These are phyloP conservation scores for Triangularia setosa DNA, from an alignment of 2,329 filamentous ascomycete species.

Conservation along the genomic window DNA sequence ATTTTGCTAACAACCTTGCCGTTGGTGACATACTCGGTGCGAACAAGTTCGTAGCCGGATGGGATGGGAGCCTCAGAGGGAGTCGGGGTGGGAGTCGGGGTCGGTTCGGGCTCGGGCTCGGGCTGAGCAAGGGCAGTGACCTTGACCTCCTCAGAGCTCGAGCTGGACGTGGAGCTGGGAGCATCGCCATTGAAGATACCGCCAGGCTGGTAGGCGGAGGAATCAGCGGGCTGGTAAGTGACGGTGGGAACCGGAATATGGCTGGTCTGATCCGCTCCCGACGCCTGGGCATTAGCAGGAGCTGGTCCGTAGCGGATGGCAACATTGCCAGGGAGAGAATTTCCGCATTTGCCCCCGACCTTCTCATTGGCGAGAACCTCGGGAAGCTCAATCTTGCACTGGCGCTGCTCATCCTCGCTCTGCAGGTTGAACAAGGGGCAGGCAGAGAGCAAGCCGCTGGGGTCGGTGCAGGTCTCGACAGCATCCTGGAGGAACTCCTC, in stretches of 20 bases:
- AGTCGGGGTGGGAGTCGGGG: conserved; percentile 27
- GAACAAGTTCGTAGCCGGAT: conserved; percentile 39
- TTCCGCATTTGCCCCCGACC: conserved; percentile 48
- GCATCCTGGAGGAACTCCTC: conserved; percentile 63
- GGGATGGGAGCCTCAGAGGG: conserved; percentile 31
- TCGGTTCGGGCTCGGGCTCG: conserved; percentile 11
- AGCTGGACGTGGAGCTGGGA: conserved; percentile 11
- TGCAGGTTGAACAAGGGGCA: conserved; percentile 74
- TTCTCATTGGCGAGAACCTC: conserved; percentile 54
- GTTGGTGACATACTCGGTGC: conserved; percentile 51
- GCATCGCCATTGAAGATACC: conserved; percentile 36
- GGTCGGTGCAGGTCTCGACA: conserved; percentile 70
- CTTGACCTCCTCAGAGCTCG: conserved; percentile 16
- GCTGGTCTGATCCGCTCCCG: conserved; percentile 16
- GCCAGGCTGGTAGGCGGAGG: conserved; percentile 35
- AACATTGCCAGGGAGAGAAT: conserved; percentile 62
- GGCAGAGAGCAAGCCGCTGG: conserved; percentile 64
- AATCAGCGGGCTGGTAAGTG: conserved; percentile 36
- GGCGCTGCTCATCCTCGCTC: conserved; percentile 44
- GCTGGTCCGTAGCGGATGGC: conserved; percentile 38
- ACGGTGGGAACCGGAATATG: conserved; percentile 29
- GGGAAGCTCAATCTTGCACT: conserved; percentile 62
- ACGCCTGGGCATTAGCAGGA: conserved; percentile 21
- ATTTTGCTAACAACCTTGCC: conserved; percentile 52
- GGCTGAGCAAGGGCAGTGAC: conserved; percentile 12